Conservation (phyloP, 345 rosid species). For the Salix udensis region DNA sequence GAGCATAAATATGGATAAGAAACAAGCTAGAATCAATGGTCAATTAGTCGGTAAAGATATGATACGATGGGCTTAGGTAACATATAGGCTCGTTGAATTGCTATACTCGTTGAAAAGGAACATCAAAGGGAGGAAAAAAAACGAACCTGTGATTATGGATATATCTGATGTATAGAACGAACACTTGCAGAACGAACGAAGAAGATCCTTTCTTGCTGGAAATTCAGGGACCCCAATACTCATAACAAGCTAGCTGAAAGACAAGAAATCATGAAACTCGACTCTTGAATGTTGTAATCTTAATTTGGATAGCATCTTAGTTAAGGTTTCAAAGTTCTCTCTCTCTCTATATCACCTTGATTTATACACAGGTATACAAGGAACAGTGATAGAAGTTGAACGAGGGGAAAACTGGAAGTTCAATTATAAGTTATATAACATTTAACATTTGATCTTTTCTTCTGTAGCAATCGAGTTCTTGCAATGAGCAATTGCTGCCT, state of each 20-base stretch:
- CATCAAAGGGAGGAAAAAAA: neutral
- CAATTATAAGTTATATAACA: neutral
- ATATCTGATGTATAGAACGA: neutral
- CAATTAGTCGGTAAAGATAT: neutral
- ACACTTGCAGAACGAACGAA: neutral
- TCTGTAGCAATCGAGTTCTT: slow-evolving; percentile 64
- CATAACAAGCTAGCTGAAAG: neutral
- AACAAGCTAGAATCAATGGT: neutral
- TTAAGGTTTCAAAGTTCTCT: neutral
- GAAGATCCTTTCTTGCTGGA: neutral
- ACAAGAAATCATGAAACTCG: neutral
- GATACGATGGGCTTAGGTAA: neutral
- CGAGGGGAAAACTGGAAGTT: neutral
- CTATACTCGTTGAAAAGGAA: neutral
- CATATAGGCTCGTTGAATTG: neutral
- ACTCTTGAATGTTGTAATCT: neutral
- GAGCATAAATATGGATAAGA: neutral
- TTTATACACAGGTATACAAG: slow-evolving; percentile 5
- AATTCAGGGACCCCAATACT: neutral
- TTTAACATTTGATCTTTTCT: slow-evolving; percentile 27
- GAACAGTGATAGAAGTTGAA: neutral
- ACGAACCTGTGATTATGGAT: neutral
- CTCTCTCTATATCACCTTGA: neutral
- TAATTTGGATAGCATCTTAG: neutral
- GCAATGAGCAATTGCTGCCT: slow-evolving; percentile 98